Base-by-base conservation (phyloP, 164 flowering plant genomes). In the Cinnamomum chago region DNA sequence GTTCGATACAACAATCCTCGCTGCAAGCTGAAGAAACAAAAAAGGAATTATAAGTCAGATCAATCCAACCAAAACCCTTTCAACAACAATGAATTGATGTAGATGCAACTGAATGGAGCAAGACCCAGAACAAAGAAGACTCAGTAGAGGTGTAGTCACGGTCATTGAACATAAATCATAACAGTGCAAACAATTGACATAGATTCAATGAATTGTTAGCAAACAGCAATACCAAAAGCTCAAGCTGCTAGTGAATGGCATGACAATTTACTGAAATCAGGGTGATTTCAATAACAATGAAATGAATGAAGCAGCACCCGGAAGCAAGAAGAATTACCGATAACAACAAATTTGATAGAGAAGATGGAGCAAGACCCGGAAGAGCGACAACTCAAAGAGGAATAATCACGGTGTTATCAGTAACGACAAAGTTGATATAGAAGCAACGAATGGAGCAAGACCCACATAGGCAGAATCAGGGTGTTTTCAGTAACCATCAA, bases 1-100 rank as follows among this genome's bases (percentile, higher is more conserved):
- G 84, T 96, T 96, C 0, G 99, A 94, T 60, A 94, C 97, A 73
- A 81, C 99, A 82, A 96, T 92, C 81, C 99, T 86, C 1, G 99
- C 98, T 71, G 98, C 98, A 85, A 96, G 83, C 98, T 96, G 84
- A 55, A 81, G 1, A 51, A 40, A 40, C 11, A 40, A 40, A 35
- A 35, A 9, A 55, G 23, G 15, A 68, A 64, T 23, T 28, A 50
- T 11, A 5, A 25, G 52, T 62, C 47, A 40, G 47, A 40, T 40
- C 47, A 40, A 40, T 40, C 5, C 58, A 68, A 72, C 5, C 64
- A 13, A 52, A 27, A 9, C 50, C 23, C 22, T 7, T 13, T 0
- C 62, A 40, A 17, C 6, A 22, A 18, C 11, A 30, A 14, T 20
- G 20, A 27, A 1, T 7, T 35, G 1, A 30, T 12, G 18, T 11